These are phyloP conservation scores for Malassezia restricta DNA, from an alignment of 1,284 basidiomycete species.

Conservation along the genomic window DNA sequence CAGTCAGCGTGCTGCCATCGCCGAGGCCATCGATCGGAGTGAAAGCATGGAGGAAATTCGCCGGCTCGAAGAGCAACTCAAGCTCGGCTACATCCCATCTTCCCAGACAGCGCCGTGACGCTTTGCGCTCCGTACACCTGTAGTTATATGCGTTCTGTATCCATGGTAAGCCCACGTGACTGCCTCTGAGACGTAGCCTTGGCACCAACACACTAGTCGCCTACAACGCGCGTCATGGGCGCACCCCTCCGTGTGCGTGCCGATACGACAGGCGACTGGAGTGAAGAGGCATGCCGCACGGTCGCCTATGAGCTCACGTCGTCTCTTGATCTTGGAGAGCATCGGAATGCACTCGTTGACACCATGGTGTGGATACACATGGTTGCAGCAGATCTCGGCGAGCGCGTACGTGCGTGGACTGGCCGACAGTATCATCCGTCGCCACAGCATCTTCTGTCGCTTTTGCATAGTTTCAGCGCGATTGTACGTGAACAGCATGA, in stretches of 20 bases:
- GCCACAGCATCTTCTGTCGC: slow-evolving; percentile 92
- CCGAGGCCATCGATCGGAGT: slow-evolving; percentile 76
- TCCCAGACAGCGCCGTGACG: not conserved
- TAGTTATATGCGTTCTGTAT: not conserved
- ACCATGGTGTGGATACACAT: slow-evolving; percentile 85
- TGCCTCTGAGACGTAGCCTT: too few species aligned
- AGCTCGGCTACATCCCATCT: slow-evolving; percentile 24
- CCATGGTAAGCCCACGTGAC: too few species aligned
- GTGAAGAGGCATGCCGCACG: slow-evolving; percentile 42
- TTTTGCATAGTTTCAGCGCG: slow-evolving; percentile 95
- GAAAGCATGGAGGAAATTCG: slow-evolving; percentile 61
- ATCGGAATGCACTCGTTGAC: slow-evolving; percentile 58
- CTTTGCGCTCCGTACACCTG: not conserved
- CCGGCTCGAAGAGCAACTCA: slow-evolving; percentile 35
- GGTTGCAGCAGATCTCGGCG: slow-evolving; percentile 77
- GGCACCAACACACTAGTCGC: too few species aligned
- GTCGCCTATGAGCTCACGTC: slow-evolving; percentile 38
- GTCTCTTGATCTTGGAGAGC: slow-evolving; percentile 37
- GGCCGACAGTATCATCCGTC: slow-evolving; percentile 94
- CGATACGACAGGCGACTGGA: slow-evolving; percentile 37
- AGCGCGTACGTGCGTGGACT: slow-evolving; percentile 74
- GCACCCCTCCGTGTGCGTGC: not conserved
- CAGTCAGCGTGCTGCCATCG: slow-evolving; percentile 78
- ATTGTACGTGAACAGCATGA: slow-evolving; percentile 96
- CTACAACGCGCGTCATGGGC: not conserved